Base-by-base conservation (phyloP, 805 yeast species). In the Candida sanyiensis region DNA sequence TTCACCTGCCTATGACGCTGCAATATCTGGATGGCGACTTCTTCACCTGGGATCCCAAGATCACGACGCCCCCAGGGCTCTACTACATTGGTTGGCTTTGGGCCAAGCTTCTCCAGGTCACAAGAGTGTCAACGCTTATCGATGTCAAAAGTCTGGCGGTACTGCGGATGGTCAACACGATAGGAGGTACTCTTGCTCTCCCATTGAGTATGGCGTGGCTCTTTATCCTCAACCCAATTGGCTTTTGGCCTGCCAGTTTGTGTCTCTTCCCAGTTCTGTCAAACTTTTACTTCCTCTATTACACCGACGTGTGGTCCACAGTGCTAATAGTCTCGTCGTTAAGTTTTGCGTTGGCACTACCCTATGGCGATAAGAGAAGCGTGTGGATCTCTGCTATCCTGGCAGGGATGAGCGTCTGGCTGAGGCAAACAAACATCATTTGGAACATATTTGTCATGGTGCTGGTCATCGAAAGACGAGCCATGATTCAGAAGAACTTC, bases 51-150 rank as follows among this genome's bases (percentile, higher is more conserved):
- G 87, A 93, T 58, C 70, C 78, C 10, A 89, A 90, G 55, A 87
- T 93, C 56, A 90, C 98, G 2, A 93, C 98, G 0, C 98, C 98
- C 1, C 97, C 97, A 1, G 98, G 97, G 0, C 64, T 90, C 13
- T 90, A 93, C 56, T 35, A 69, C 3, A 45, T 77, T 10, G 73
- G 73, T 2, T 63, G 58, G 47, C 7, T 62, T 1, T 63, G 60
- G 49, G 48, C 62, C 16, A 52, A 57, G 27, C 37, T 62, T 26
- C 29, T 45, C 13, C 18, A 51, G 21, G 25, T 48, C 7, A 30
- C 52, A 45, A 49, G 52, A 40, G 9, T 44, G 20, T 46, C 57
- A 4, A 35, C 18, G 15, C 15, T 39, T 11, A 44, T 63, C 43
- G 39, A 59, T 21, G 46, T 55, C 1, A 63, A 67, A 43, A 57